Evolutionary conservation across 179 eudicot genomes (phyloP), one percentile per base, ranked within the genome.

Genomic region (Carnegiea gigantea): DNA sequence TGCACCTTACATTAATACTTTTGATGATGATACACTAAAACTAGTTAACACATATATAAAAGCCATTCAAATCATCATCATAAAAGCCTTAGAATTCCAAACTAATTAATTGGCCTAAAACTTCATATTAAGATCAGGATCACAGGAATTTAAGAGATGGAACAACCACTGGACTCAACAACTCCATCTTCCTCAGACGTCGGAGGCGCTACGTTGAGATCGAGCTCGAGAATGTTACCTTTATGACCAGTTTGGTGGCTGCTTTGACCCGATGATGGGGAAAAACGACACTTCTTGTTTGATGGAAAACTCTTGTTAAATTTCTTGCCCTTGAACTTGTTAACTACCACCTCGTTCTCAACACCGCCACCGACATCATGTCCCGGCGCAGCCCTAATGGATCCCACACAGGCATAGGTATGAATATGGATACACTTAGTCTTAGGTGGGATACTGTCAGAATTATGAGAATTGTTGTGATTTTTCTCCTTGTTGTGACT

Each of bases 401-500:
- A 5, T 15, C 36, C 23, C 0, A 26, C 15, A 65, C 20, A n/a
- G 38, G 38, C 26, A 6, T 26, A 24, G 17, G 36, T 28, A 24
- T 15, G 21, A 15, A 3, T 36, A 33, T 24, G 28, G 68, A 33
- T 33, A 33, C 36, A 33, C 2, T 6, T 62, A 62, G 21, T 9
- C 12, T 28, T 26, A 28, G 71, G 0, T 6, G 14, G 68, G 40
- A 10, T 14, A 67, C 14, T 30, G 0, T 7, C 1, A 21, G 46
- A 70, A 67, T 67, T 28, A 67, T 30, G 28, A 24, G 12, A 24
- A 23, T 8, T 23, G 20, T 48, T 49, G 76, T 79, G 51, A 62
- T 28, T 24, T 18, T 75, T 84, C 78, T 84, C 82, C 75, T 68
- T 78, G 73, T 81, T 78, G 62, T 82, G 82, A 67, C 84, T 79